phyloP scores from a whole-genome alignment of 257 asterid species.

The Penstemon barbatus region DNA sequence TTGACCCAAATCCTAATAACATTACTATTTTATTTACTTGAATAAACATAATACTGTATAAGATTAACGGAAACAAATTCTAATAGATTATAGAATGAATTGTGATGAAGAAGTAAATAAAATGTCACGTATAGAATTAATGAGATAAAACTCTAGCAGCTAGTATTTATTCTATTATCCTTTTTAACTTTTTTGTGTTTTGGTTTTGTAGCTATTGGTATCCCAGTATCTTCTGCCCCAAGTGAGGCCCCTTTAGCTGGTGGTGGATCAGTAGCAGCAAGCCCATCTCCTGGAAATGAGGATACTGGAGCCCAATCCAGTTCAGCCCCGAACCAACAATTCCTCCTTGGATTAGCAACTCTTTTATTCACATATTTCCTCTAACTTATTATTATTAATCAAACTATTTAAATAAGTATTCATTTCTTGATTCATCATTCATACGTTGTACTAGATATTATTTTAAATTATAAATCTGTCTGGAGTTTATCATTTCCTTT shows the following conservation, averaged over 20 bases:
- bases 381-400: neutral
- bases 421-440: neutral
- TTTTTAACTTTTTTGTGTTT: neutral
- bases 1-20: too few relatives aligned
- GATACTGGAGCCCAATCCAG: slow-evolving; percentile 30
- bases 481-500: neutral
- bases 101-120: too few relatives aligned
- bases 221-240: slow-evolving; percentile 46
- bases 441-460: neutral
- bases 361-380: neutral
- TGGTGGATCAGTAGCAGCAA: slow-evolving; percentile 15
- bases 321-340: slow-evolving; percentile 1
- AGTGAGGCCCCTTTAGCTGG: slow-evolving; percentile 35
- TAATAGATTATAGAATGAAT: too few relatives aligned
- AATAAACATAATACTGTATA: too few relatives aligned
- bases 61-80: too few relatives aligned
- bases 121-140: neutral
- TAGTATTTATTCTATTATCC: neutral
- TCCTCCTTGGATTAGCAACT: neutral
- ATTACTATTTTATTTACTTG: too few relatives aligned
- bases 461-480: too few relatives aligned
- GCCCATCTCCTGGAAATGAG: slow-evolving; percentile 28
- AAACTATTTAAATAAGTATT: neutral
- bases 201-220: slow-evolving; percentile 43
- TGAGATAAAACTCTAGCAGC: too few relatives aligned